Base-by-base conservation (phyloP, 495 filamentous ascomycete genomes). In the Pyrenopolyporus hunteri region DNA sequence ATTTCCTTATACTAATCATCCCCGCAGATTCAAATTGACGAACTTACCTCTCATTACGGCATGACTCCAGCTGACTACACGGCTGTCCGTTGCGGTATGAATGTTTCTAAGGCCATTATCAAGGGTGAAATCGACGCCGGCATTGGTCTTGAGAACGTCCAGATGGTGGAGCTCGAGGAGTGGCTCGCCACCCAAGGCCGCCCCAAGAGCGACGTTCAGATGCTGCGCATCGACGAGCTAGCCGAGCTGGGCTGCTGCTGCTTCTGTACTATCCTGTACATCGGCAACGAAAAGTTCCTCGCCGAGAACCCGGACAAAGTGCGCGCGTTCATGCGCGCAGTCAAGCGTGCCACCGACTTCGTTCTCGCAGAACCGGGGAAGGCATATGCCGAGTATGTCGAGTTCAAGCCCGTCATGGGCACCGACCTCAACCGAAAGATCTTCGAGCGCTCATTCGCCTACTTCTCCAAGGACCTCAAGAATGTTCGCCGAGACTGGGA, bases 181-280 rank as follows among this genome's bases (percentile, higher is more conserved):
- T 88, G 86, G 86, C 80, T 88, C 20, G 79, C 77, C 13, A 32
- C 73, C 13, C 85, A 87, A 59, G 78, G 78, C 63, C 85, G 85
- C 2, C 80, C 83, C 44, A 81, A 78, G 66, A 75, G 72, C 36
- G 86, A 75, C 66, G 86, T 89, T 3, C 84, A 88, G 72, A 89
- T 89, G 85, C 80, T 89, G 16, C 85, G 86, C 67, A 89, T 89
- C 68, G 86, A 88, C 74, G 79, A 89, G 74, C 84, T 89, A 36
- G 86, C 86, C 54, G 84, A 87, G 69, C 73, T 88, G 23, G 86
- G 87, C 50, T 89, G 87, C 76, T 89, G 87, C 82, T 89, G 86
- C 78, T 89, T 88, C 81, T 88, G 85, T 76, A 85, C 83, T 1
- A 87, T 89, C 68, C 77, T 89, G 35, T 89, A 89, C 78, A 89